A percentile compares a stretch with the other conserved stretches of the same genome.
Conservation (phyloP, 495 filamentous ascomycete species). For the Chaetomidium leptoderma region DNA sequence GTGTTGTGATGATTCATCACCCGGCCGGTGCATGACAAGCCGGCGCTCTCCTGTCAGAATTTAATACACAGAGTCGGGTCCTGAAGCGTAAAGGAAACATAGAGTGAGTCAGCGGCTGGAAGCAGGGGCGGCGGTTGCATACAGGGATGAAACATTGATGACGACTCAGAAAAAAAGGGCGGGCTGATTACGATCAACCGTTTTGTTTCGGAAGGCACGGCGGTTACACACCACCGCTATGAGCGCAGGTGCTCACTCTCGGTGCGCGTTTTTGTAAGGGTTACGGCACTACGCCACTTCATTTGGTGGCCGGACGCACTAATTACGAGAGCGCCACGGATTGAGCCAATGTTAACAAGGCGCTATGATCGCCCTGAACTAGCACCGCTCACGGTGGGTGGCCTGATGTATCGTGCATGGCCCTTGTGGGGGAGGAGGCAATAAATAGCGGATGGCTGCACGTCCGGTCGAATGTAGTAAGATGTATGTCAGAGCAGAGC, state of each 20-base stretch:
- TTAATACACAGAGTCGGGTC: too few species aligned
- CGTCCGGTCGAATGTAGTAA: too few species aligned
- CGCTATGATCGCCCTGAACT: neutral
- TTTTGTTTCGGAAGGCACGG: constrained; percentile 7
- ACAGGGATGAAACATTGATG: constrained; percentile 8
- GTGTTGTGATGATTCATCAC: too few species aligned
- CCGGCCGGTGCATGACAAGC: too few species aligned
- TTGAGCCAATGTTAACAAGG: neutral
- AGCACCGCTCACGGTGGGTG: too few species aligned
- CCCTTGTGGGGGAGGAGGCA: too few species aligned
- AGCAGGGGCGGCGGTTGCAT: neutral
- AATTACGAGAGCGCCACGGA: constrained; percentile 5
- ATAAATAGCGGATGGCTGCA: too few species aligned
- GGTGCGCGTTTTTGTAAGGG: neutral
- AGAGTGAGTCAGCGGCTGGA: too few species aligned
- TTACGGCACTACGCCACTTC: constrained; percentile 1
- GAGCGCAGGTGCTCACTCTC: constrained; percentile 8
- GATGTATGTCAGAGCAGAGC: too few species aligned
- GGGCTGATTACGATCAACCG: constrained; percentile 11
- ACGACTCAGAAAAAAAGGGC: neutral
- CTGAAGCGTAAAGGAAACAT: too few species aligned
- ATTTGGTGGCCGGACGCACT: neutral
- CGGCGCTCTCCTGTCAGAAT: too few species aligned
- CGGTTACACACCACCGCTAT: constrained; percentile 7
- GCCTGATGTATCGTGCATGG: too few species aligned